Base-by-base conservation (phyloP, 192 early-diverging fungal species). In the Backusella westeae region DNA sequence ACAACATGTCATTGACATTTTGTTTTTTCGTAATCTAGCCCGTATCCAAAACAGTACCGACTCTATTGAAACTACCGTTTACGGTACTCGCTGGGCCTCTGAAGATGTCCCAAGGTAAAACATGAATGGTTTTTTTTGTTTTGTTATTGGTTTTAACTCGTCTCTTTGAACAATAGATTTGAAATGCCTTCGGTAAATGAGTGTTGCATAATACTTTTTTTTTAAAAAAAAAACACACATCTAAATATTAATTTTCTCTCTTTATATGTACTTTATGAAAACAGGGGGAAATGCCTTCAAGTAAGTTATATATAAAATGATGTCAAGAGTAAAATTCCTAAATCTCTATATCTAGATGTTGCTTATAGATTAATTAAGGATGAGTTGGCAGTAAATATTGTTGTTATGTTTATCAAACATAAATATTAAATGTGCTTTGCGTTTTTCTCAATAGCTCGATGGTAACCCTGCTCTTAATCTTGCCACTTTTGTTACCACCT, bases 391-490 rank as follows among this genome's bases (percentile, higher is more conserved):
- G 79, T 80, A 72, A 73, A 75, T 74, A 8, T 29, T 14, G 21
- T 65, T 23, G 10, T 49, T n/a, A 17, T 4, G 32, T 12, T 39
- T 44, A 44, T 44, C 42, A 17, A 14, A 44, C 15, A 44, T 44
- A 14, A 4, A 36, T 29, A 38, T 41, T 63, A 6, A 41, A 1
- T 39, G 9, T 66, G 6, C 42, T 34, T 29, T 42, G 21, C 41
- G 0, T 66, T 39, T 34, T 42, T 14, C 21, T 67, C 79, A 86
- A n/a, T 84, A 89, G 82, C 86, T 95, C 34, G 94, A 96, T 76
- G 92, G 93, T 56, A 89, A 91, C 46, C 94, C 94, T 29, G 82
- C 83, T 71, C 85, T 92, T 71, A 95, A 94, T 82, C 84, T 93
- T 74, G 93, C 93, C 1, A 88, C 89, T 39, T 94, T 92, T 83